These are phyloP conservation scores for Alternaria longipes DNA, from an alignment of 2,329 filamentous ascomycete genomes.

Conservation along the genomic window DNA sequence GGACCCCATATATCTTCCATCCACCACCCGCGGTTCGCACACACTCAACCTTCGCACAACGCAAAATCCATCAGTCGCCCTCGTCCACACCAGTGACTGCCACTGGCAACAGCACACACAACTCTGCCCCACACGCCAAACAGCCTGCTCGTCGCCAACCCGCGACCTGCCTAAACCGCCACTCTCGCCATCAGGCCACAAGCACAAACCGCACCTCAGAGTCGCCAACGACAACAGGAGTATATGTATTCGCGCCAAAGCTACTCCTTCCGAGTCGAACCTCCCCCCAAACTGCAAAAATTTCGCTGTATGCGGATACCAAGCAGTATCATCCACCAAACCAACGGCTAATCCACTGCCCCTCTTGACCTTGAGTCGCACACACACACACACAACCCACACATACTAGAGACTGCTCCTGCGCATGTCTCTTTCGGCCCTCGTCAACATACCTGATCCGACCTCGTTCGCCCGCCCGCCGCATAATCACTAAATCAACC, in stretches of 20 bases:
- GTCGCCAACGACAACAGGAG: constrained; percentile 61
- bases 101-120: constrained; percentile 27
- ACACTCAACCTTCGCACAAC: constrained; percentile 31
- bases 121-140: neutral
- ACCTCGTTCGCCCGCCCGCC: constrained; percentile 42
- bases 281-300: constrained; percentile 94
- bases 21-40: constrained; percentile 26
- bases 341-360: constrained; percentile 81
- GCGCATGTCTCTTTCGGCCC: constrained; percentile 70
- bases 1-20: constrained; percentile 28
- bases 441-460: constrained; percentile 59
- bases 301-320: constrained; percentile 96
- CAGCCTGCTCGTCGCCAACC: constrained; percentile 33
- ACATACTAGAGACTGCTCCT: constrained; percentile 46
- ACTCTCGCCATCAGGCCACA: constrained; percentile 40
- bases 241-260: constrained; percentile 99
- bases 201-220: constrained; percentile 43
- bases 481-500: constrained; percentile 39
- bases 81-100: constrained; percentile 29
- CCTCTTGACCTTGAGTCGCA: constrained; percentile 50
- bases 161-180: constrained; percentile 47
- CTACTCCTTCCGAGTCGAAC: constrained; percentile 92
- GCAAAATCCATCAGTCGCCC: constrained; percentile 32
- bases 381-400: constrained; percentile 50
- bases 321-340: constrained; percentile 87